These are phyloP conservation scores for Moesziomyces antarcticus DNA, from an alignment of 1,284 basidiomycete genomes.

Conservation along the genomic window DNA sequence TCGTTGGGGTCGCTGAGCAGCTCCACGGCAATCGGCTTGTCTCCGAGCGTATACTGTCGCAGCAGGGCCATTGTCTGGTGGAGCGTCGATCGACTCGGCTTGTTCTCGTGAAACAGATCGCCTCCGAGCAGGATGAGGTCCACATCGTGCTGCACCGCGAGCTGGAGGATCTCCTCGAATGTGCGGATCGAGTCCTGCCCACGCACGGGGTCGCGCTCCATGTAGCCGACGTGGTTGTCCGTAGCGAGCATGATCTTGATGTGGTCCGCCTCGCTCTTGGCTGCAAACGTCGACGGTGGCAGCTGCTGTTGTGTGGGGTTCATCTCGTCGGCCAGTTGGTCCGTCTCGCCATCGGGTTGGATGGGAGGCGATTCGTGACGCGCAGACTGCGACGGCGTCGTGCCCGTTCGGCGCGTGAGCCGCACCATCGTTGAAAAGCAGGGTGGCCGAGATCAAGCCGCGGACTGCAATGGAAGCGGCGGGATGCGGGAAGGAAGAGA, in stretches of 20 bases:
- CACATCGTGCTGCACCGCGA: slow-evolving; percentile 80
- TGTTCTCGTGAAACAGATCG: slow-evolving; percentile 97
- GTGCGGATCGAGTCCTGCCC: slow-evolving; percentile 95
- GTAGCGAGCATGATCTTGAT: slow-evolving; percentile 64
- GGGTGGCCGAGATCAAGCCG: not conserved
- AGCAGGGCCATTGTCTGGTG: slow-evolving; percentile 80
- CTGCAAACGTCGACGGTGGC: slow-evolving; percentile 34
- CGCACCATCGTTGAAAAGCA: slow-evolving; percentile 16
- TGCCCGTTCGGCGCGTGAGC: slow-evolving; percentile 30
- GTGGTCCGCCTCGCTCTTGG: slow-evolving; percentile 33
- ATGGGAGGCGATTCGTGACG: not conserved
- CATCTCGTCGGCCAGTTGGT: slow-evolving; percentile 14
- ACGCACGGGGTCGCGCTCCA: slow-evolving; percentile 91
- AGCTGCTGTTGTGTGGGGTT: slow-evolving; percentile 3
- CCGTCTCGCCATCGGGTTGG: slow-evolving; percentile 3
- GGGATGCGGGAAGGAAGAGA: too few relatives aligned
- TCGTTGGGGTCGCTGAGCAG: slow-evolving; percentile 91
- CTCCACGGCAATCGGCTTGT: slow-evolving; percentile 87
- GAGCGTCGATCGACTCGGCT: slow-evolving; percentile 87
- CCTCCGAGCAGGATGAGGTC: slow-evolving; percentile 82
- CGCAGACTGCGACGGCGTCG: slow-evolving; percentile 10
- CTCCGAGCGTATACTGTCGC: slow-evolving; percentile 88
- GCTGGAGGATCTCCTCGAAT: slow-evolving; percentile 90
- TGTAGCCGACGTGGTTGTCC: slow-evolving; percentile 79
- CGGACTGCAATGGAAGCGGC: too few relatives aligned